These are phyloP conservation scores for Cyamopsis tetragonoloba DNA, from an alignment of 306 rosid species.

Conservation along the genomic window DNA sequence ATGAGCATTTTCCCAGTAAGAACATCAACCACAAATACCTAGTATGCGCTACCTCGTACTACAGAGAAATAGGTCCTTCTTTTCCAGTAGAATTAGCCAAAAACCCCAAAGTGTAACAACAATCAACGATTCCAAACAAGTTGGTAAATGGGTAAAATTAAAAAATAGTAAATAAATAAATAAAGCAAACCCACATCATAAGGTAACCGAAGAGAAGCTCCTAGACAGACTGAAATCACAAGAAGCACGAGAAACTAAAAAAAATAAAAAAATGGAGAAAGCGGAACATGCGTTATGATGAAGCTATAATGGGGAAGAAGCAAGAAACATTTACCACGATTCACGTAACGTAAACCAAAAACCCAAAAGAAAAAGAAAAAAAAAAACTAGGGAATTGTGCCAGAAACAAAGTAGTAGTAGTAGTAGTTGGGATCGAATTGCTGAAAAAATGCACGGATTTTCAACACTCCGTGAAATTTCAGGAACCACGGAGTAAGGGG, in stretches of 20 bases:
- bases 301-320: constrained; percentile 12
- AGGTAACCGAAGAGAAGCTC: constrained; percentile 14
- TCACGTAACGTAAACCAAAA: not conserved
- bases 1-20: constrained; percentile 42
- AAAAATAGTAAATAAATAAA: not conserved
- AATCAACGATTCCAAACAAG: not conserved
- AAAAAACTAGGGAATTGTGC: not conserved
- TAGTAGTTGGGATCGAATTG: not conserved
- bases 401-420: constrained; percentile 13
- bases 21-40: constrained; percentile 11
- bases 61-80: constrained; percentile 22
- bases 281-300: constrained; percentile 28
- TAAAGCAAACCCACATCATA: not conserved
- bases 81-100: not conserved
- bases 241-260: not conserved
- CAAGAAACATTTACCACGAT: constrained; percentile 23
- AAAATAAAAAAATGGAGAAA: not conserved
- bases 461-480: constrained; percentile 19
- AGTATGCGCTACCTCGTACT: constrained; percentile 1
- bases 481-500: not conserved
- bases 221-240: not conserved
- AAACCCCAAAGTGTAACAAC: not conserved
- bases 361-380: not conserved
- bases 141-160: not conserved
- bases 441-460: constrained; percentile 21